Conservation (phyloP, 768 basidiomycete species). For the Russula olivacea region DNA sequence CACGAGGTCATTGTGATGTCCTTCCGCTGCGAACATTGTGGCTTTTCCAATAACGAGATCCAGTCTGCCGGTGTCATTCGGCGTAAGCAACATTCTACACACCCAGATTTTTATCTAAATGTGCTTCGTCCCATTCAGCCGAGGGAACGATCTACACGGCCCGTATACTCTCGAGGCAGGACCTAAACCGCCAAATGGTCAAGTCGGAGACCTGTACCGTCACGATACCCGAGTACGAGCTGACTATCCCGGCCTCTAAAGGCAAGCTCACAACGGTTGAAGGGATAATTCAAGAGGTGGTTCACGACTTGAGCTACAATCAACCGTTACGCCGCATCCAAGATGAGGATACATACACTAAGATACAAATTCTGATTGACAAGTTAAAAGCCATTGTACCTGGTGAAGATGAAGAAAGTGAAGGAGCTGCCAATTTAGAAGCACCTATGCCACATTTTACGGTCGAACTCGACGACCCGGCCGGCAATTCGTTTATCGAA, state of each 20-base stretch:
- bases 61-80: conserved; percentile 84
- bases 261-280: conserved; percentile 98
- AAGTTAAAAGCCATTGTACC: conserved; percentile 59
- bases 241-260: conserved; percentile 83
- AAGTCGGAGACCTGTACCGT: conserved; percentile 81
- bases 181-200: conserved; percentile 90
- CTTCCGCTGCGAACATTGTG: conserved; percentile 93
- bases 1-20: conserved; percentile 93
- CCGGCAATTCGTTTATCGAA: conserved; percentile 96
- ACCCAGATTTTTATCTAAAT: neutral
- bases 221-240: conserved; percentile 77
- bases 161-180: conserved; percentile 62
- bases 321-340: conserved; percentile 82
- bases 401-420: conserved; percentile 45
- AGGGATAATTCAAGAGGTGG: conserved; percentile 78
- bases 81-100: conserved; percentile 46
- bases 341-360: conserved; percentile 61
- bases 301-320: conserved; percentile 70
- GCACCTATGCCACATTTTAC: conserved; percentile 69
- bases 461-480: conserved; percentile 82
- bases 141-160: conserved; percentile 80
- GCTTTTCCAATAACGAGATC: conserved; percentile 84
- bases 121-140: conserved; percentile 40
- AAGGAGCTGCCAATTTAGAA: conserved; percentile 38
- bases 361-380: conserved; percentile 71